phyloP scores from a whole-genome alignment of 495 filamentous ascomycete genomes.

The Xylaria venustula region DNA sequence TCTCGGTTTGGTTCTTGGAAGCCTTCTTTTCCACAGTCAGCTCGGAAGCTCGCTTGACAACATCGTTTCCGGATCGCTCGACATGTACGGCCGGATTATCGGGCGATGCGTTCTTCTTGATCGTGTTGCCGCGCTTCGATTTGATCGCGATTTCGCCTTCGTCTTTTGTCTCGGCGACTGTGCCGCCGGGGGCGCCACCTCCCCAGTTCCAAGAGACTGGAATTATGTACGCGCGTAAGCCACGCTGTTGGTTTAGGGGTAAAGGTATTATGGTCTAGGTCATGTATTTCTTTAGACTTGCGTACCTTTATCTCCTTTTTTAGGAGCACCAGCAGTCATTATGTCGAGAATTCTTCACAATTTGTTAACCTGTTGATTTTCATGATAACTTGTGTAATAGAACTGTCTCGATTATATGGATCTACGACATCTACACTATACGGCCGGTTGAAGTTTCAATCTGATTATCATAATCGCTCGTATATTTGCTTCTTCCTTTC shows the following conservation, averaged over 20 bases:
- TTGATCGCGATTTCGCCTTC: conserved; percentile 57
- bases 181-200: conserved; percentile 50
- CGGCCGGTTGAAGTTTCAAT: too few species aligned
- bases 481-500: too few species aligned
- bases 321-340: conserved; percentile 4
- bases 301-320: conserved; percentile 27
- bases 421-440: too few species aligned
- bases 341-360: neutral
- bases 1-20: conserved; percentile 2
- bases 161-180: conserved; percentile 56
- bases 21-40: conserved; percentile 45
- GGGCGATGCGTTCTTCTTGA: conserved; percentile 57
- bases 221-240: neutral
- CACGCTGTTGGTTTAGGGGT: neutral
- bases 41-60: conserved; percentile 59
- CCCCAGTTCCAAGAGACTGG: conserved; percentile 62
- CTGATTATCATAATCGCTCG: too few species aligned
- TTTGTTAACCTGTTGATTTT: conserved; percentile 1
- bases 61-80: conserved; percentile 59
- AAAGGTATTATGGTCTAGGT: neutral
- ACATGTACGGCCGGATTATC: conserved; percentile 59
- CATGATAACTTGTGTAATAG: too few species aligned
- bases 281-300: neutral
- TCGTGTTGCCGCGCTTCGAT: conserved; percentile 60
- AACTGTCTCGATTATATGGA: too few species aligned